Conservation (phyloP, 495 filamentous ascomycete species). For the Aspergillus campestris region DNA sequence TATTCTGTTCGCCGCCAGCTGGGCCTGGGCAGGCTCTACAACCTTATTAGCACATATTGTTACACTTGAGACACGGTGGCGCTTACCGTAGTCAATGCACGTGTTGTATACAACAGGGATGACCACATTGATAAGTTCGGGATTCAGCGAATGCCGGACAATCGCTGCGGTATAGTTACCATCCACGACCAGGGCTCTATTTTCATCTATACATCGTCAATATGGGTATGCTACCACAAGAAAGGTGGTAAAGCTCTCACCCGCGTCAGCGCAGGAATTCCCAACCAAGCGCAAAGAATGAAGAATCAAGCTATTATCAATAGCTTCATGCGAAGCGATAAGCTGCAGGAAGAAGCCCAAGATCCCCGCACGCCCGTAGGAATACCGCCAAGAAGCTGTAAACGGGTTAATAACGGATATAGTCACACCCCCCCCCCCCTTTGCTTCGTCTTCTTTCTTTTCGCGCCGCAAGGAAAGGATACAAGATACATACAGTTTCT, state of each 20-base stretch:
- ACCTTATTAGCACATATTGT: slow-evolving; percentile 9
- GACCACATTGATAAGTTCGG: slow-evolving; percentile 46
- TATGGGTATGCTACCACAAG: slow-evolving; percentile 2
- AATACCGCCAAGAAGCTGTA: slow-evolving; percentile 52
- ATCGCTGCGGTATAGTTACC: slow-evolving; percentile 48
- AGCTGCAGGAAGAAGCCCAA: slow-evolving; percentile 56
- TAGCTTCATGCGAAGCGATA: slow-evolving; percentile 30
- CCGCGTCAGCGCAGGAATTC: slow-evolving; percentile 75
- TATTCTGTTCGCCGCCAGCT: slow-evolving; percentile 52
- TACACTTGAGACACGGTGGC: background rate
- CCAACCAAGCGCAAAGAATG: slow-evolving; percentile 63
- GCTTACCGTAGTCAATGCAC: slow-evolving; percentile 62
- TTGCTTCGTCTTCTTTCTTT: too few relatives aligned
- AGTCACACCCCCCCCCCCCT: background rate
- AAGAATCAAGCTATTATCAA: slow-evolving; percentile 28
- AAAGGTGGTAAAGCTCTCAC: slow-evolving; percentile 30
- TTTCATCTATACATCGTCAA: slow-evolving; percentile 50
- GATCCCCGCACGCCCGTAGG: slow-evolving; percentile 59
- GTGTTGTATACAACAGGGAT: slow-evolving; percentile 67
- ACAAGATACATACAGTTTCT: slow-evolving; percentile 51
- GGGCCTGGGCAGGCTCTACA: slow-evolving; percentile 45
- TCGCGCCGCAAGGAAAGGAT: background rate
- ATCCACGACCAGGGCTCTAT: slow-evolving; percentile 56
- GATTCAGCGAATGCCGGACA: slow-evolving; percentile 41
- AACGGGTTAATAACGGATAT: slow-evolving; percentile 7